These are phyloP conservation scores for Globisporangium parvum DNA, from an alignment of 352 stramenopile genomes.

Conservation along the genomic window DNA sequence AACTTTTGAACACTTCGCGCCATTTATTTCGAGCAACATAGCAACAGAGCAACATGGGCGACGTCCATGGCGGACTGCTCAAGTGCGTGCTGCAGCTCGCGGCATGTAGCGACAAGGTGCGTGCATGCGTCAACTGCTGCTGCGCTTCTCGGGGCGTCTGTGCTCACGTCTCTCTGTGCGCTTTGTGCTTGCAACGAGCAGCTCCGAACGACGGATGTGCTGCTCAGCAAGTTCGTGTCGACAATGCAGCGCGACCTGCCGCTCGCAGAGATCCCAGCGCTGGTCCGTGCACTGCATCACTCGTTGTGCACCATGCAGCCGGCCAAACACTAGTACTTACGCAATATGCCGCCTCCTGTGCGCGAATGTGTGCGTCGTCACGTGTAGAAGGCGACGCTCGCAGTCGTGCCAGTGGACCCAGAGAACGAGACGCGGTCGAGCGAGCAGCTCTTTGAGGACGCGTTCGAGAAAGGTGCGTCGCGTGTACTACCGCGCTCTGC, in stretches of 20 bases:
- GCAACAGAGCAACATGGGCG: slow-evolving; percentile 27
- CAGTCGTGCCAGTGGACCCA: slow-evolving; percentile 37
- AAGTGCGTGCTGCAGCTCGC: slow-evolving; percentile 73
- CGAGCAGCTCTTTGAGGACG: slow-evolving; percentile 51
- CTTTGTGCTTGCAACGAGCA: slow-evolving; percentile 6
- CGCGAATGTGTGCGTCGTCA: neutral
- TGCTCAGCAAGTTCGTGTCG: slow-evolving; percentile 32
- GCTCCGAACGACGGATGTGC: slow-evolving; percentile 51
- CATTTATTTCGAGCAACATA: slow-evolving; percentile 1
- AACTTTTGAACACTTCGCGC: neutral
- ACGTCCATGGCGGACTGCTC: slow-evolving; percentile 54
- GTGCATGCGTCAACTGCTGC: neutral
- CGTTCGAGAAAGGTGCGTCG: slow-evolving; percentile 30
- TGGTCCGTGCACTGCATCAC: slow-evolving; percentile 15
- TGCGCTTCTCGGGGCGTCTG: neutral
- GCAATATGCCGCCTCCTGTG: neutral
- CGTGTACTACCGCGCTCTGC: neutral
- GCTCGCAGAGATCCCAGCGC: slow-evolving; percentile 34
- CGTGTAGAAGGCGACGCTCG: slow-evolving; percentile 48
- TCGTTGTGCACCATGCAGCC: neutral
- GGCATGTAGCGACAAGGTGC: slow-evolving; percentile 71
- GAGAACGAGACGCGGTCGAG: slow-evolving; percentile 23
- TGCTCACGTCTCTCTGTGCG: neutral
- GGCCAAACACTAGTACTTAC: neutral
- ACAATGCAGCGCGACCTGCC: slow-evolving; percentile 36